Evolutionary conservation across 2,329 filamentous ascomycete species (phyloP).

Genomic region (Trichocomaceae sp.): DNA sequence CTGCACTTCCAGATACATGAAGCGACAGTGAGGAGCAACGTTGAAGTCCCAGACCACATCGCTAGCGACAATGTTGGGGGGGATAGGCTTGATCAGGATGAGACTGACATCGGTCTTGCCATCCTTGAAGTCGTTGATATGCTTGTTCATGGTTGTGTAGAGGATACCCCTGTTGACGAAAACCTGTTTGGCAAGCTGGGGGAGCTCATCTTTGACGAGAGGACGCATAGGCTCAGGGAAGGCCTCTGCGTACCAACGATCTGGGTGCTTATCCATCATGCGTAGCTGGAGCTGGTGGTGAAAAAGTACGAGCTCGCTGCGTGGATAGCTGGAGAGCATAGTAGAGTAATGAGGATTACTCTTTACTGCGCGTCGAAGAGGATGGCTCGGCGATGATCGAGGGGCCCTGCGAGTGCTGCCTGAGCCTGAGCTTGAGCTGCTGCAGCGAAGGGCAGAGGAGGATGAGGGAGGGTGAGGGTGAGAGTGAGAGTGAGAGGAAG

Average conservation of each 20-base stretch:
- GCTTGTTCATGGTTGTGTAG: not conserved
- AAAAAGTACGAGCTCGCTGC: not conserved
- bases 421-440: not conserved
- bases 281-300: not conserved
- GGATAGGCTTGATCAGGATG: conserved; percentile 1
- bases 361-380: not conserved
- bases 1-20: conserved; percentile 8
- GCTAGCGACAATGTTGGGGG: not conserved
- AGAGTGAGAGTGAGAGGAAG: not conserved
- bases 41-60: not conserved
- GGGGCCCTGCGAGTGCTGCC: not conserved
- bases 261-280: not conserved
- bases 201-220: not conserved
- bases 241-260: not conserved
- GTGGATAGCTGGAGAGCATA: not conserved
- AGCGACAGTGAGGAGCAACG: conserved; percentile 9
- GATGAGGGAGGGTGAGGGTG: not conserved
- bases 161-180: not conserved
- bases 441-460: not conserved
- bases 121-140: not conserved
- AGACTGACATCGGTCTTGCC: not conserved
- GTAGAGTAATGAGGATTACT: not conserved
- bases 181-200: not conserved
- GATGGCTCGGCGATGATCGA: not conserved
- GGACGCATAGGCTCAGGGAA: conserved; percentile 5